Base-by-base conservation (phyloP, 169 alveolate species). In the Plasmodium gaboni region DNA sequence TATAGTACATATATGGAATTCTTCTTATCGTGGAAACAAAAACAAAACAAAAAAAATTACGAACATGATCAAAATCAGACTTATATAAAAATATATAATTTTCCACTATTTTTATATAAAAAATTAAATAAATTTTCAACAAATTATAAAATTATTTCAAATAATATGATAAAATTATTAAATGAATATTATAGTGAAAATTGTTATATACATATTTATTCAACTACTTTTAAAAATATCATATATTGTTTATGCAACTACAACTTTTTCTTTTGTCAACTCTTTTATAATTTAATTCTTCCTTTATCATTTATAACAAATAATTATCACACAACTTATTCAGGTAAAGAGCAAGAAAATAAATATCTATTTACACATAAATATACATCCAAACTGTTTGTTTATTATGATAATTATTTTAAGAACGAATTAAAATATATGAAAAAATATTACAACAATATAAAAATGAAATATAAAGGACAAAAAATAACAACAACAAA, bases 121-220 rank as follows among this genome's bases (percentile, higher is more conserved):
- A 68, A 68, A 53, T n/a, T 83, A 48, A 68, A 69, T 10, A 28
- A 26, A 1, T 22, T 19, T 28, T 22, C 69, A 44, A n/a, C n/a
- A 57, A 83, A 83, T 67, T 83, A 67, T 28, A 57, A 83, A 83
- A 1, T 38, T 32, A 13, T 8, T 8, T 68, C 72, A 38, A 67
- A 46, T 32, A 64, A 67, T 7, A 83, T 83, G 80, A 42, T 83
- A 26, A 57, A 67, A 44, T 15, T 83, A 26, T 26, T 83, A 17
- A 59, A 55, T 28, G 46, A n/a, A 38, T 53, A 28, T 68, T 83
- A 83, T 83, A 32, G 83, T 9, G 91, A 83, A 60, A 51, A 55
- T 48, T 55, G 32, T 42, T 83, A 83, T 55, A 17, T 83, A 13
- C 70, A 68, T 83, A 68, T 83, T 83, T 83, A 83, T 67, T 53